Evolutionary conservation across 768 basidiomycete species (phyloP), one percentile per base, ranked within the genome.

Genomic region (Leccinum subtestaceum): DNA sequence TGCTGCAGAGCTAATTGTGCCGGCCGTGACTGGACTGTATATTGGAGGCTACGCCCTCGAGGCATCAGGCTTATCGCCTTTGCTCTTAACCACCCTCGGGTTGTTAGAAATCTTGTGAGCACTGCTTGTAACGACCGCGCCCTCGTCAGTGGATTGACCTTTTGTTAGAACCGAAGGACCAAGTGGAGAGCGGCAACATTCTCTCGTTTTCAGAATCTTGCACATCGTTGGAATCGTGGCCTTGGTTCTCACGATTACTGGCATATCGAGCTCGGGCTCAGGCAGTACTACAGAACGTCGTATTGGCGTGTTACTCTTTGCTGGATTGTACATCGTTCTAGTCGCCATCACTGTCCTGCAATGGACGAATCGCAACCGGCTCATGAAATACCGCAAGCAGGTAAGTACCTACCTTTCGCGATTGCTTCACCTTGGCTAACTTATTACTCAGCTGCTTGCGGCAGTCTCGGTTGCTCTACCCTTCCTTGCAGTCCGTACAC

Each of bases 391-490:
- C 46, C 65, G 64, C 60, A 67, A 65, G 52, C 63, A 63, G 60
- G 72, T 68, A 65, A 57, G 84, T 80, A 67, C 60, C 31, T 15
- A 13, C 25, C 23, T 38, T 40, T 36, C 47, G 52, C 60, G 9
- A 12, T 60, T 51, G 38, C 19, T 53, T 55, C 55, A 36, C 57
- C 17, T 29, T 56, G 21, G 45, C 59, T 60, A 27, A 70, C n/a
- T 45, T 49, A 34, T 47, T 23, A 29, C 58, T 50, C 55, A 89
- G 88, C 76, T 90, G 13, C 78, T 89, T 43, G 62, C 65, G 29
- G 86, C 84, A 27, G 72, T 87, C 48, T 75, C 82, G 21, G 27
- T 73, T 50, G 84, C 83, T 9, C 73, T 89, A 13, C 86, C 86
- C 5, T 83, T 87, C 71, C 75, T 89, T 32, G 82, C 80, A 17